These are phyloP conservation scores for Ciborinia camelliae DNA, from an alignment of 2,329 filamentous ascomycete genomes.

Conservation along the genomic window DNA sequence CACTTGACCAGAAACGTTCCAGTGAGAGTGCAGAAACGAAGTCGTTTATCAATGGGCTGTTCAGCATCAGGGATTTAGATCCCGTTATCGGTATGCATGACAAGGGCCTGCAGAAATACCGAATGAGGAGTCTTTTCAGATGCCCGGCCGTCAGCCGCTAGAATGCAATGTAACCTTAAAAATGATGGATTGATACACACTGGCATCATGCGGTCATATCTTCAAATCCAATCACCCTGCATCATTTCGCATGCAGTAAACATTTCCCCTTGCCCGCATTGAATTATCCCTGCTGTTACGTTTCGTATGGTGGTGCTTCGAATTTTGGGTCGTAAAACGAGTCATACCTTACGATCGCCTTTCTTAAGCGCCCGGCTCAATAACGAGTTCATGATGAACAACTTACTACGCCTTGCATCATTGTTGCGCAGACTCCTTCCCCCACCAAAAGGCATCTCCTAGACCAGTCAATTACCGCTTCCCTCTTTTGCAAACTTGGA, in stretches of 20 bases:
- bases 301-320: constrained; percentile 21
- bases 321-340: constrained; percentile 24
- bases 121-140: constrained; percentile 19
- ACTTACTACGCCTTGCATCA: constrained; percentile 33
- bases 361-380: constrained; percentile 39
- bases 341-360: constrained; percentile 36
- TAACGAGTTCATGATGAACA: constrained; percentile 27
- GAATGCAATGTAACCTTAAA: constrained; percentile 26
- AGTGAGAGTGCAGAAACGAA: constrained; percentile 34
- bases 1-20: constrained; percentile 50
- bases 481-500: constrained; percentile 10
- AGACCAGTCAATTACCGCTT: constrained; percentile 29
- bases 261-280: constrained; percentile 3
- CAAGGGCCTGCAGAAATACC: constrained; percentile 29
- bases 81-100: constrained; percentile 34
- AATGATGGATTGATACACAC: constrained; percentile 13
- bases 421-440: constrained; percentile 34
- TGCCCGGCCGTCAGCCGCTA: constrained; percentile 17
- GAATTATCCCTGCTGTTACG: constrained; percentile 27
- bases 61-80: constrained; percentile 17
- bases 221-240: constrained; percentile 24
- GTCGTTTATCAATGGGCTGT: constrained; percentile 25
- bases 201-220: constrained; percentile 23
- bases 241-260: constrained; percentile 5
- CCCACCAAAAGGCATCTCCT: constrained; percentile 22